Base-by-base conservation (phyloP, 1,139 yeast genomes). In the Sugiyamaella grinbergsii region DNA sequence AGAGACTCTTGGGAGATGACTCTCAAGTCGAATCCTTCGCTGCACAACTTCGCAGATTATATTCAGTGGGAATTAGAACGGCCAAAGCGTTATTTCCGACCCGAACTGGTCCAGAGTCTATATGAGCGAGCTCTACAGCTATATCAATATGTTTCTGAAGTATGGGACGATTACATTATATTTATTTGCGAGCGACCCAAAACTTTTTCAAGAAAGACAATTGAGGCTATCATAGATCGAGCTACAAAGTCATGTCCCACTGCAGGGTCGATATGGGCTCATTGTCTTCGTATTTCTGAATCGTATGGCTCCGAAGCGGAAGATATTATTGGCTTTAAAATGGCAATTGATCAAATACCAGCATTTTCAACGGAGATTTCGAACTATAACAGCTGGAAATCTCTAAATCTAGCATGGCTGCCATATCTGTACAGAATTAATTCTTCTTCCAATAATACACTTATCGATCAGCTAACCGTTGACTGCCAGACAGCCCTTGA, bases 111-210 rank as follows among this genome's bases (percentile, higher is more conserved):
- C 15, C 39, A 42, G 22, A 61, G 56, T 5, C 51, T 61, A 8
- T 62, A 59, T 50, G 66, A 63, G 47, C 57, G 71, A 6, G 58
- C 63, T 3, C 10, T 65, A 18, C 31, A 31, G 15, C 10, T 47
- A 19, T 53, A 55, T 32, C 60, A 60, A 3, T 34, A 56, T 26
- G 45, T 58, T 24, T 51, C 61, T 1, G 58, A 58, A 11, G 55
- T 68, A 3, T 67, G 71, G 69, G 66, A 64, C 31, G 63, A 58
- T 37, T 69, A 69, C 49, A 50, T 66, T 7, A 49, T 58, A 3
- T 62, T 56, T 47, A 24, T 47, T 26, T 45, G 52, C 58, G 36
- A 50, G 55, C 42, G 63, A 20, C 34, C 42, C 20, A 23, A 31
- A 32, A 10, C 39, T 15, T 51, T 42, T 33, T 15, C 37, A 4